Evolutionary conservation across 2,329 filamentous ascomycete genomes (phyloP), one percentile per base, ranked within the genome.

Genomic region (Calcarisporium arbuscula): DNA sequence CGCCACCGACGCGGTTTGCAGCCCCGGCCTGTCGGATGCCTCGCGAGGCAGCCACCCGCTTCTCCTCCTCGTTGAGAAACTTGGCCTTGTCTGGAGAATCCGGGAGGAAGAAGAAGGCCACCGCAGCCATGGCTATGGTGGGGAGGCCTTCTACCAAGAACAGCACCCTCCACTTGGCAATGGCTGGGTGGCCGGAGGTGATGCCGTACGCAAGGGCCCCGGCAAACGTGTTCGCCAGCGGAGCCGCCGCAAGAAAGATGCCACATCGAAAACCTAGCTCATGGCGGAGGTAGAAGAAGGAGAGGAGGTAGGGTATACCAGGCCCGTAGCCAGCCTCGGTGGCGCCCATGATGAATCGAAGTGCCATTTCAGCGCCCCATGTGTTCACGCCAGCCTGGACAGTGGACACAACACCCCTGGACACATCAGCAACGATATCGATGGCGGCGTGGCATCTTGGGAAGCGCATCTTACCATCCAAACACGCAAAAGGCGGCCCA

Each of bases 121-220:
- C 36, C 11, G 45, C 36, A 1, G 52, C 46, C 38, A 54, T 49
- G 2, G 51, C 12, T 9, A 58, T 37, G 5, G 52, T 57, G 3
- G 54, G 51, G 5, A 46, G 38, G 3, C 55, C 56, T 35, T 57
- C 52, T 19, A 56, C 41, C 8, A 60, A 40, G 31, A 60, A 56
- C 4, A 60, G 40, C 4, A 54, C 39, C 19, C 49, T 41, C 56
- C 56, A 60, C 6, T 43, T 40, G 8, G 42, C 51, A 15, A 57
- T 35, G 3, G 39, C 43, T 2, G 43, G 37, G 8, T 49, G 41
- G 26, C 50, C 49, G 9, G 53, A 49, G 5, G 49, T 51, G 28
- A 59, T 55, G 6, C 51, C 56, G 31, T 57, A 60, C 1, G 55
- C 56, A 14, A 60, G 42, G 5, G 56, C 48, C 7, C 48, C 49